Evolutionary conservation across 345 rosid genomes (phyloP), one percentile per base, ranked within the genome.

Genomic region (Microthlaspi erraticum): DNA sequence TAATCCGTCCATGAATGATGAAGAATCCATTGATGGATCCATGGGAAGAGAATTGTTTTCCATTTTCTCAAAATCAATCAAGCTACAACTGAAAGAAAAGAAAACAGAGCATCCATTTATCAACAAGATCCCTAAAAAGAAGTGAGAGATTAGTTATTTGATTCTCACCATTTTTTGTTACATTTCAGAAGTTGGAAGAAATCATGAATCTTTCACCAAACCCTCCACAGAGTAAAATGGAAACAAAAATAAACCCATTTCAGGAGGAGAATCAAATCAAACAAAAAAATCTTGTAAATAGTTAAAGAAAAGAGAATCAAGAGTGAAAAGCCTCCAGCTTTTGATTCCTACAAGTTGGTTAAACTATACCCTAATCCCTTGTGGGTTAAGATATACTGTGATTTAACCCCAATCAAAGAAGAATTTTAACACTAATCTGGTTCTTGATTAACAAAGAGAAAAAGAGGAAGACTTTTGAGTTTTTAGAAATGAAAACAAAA

Each of bases 1-100:
- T 64, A 93, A 76, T 32, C 86, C 92, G 66, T 93, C 88, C 87
- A 93, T 83, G 81, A 34, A 83, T 34, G 86, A 89, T 34, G 86
- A 89, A 26, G 87, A 76, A 64, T 93, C 96, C 96, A 87, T 87
- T 18, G 82, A 54, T 1, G 83, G 77, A 81, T 82, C 86, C 10
- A 44, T 41, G 1, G 81, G 73, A 6, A 64, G 37, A 52, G 71
- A 79, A 66, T 66, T 36, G 64, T 70, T 68, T 42, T 90, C 87
- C 67, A 70, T 49, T 2, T 2, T 12, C 32, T 67, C 46, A 77
- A 36, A 36, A 43, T 71, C 58, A 58, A 38, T 53, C 13, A 71
- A 51, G 38, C 64, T 11, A 49, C 59, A 71, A 60, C 77, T 72
- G 70, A 61, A 60, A 69, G 20, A 60, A 60, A 60, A 36, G 32